Base-by-base conservation (phyloP, 2,329 filamentous ascomycete species). In the Aspergillus ochraceus region DNA sequence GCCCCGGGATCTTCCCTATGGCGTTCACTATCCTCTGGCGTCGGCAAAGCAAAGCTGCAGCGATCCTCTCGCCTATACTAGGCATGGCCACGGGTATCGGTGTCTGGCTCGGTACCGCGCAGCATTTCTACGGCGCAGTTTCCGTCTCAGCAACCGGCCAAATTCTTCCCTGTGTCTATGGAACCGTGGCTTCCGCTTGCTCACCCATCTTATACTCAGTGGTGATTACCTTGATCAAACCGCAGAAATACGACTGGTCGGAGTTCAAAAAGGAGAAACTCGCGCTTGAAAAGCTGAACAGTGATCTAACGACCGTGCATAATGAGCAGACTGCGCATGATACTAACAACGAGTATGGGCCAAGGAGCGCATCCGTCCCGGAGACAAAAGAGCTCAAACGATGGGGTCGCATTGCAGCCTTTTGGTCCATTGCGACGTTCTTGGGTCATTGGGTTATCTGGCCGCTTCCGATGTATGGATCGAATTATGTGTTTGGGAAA, bases 401-500 rank as follows among this genome's bases (percentile, higher is more conserved):
- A 42, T 84, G 81, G 82, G 76, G 77, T 1, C 71, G 71, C 0
- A 79, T 81, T 52, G 79, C 80, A 0, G 74, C 78, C 1, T 70
- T 77, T 8, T 83, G 81, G 82, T 75, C 81, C 0, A 61, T 75
- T 0, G 81, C 80, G 0, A 84, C 82, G 0, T 84, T 84, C 55
- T 57, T 84, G 1, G 82, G 82, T 0, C 81, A 84, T 55, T 83
- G 80, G 81, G 80, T 84, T 1, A 60, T 84, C 2, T 85, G 82
- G 81, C 83, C 83, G 0, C 70, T 84, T 49, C 82, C 82, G 0
- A 85, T 84, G 81, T 84, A 84, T 63, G 83, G 77, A 0, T 76
- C 80, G 0, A 76, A 77, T 9, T 84, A 84, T 57, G 70, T 84
- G 0, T 84, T 84, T 62, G 72, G 73, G 1, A 79, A 80, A 57